Evolutionary conservation across 345 rosid genomes (phyloP), one percentile per base, ranked within the genome.

Genomic region (Clausena lansium): DNA sequence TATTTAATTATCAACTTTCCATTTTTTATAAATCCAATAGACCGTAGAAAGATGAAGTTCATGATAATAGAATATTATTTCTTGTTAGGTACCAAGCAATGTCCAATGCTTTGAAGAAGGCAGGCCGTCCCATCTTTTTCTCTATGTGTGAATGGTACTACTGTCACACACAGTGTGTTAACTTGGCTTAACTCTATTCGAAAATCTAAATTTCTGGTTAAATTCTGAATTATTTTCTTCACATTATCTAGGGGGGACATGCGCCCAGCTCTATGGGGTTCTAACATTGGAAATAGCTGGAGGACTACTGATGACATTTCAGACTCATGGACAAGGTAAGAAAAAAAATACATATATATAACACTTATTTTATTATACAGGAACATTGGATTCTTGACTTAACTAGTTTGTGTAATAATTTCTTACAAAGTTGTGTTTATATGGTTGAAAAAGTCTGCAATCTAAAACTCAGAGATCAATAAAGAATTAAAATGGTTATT

Each of bases 141-240:
- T 84, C 86, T 14, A 70, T 87, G 28, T 87, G 89, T 65, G 87
- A 86, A 84, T 86, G 87, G 89, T 80, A 64, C 35, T 47, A 45
- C 27, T 19, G 22, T 11, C 54, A n/a, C 33, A 19, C 0, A 28
- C 2, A 28, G 57, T 59, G 25, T 9, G 25, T 60, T 63, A 27
- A 27, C 27, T 39, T 39, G 24, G 24, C 45, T 74, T 25, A 25
- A 25, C 7, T 27, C 35, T 27, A 8, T 27, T 25, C 9, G 5
- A 13, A 45, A 45, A 9, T 45, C 17, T 5, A 17, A 14, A 10
- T 35, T 15, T n/a, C 3, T 0, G 27, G 27, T 13, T n/a, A 57
- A 39, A 41, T 25, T 28, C 9, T 45, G 45, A 63, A 25, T 41
- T 17, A 25, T 45, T 13, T 74, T 28, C 32, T 36, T 35, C 28